Conservation (phyloP, 1,284 basidiomycete species). For the Ustilago hordei region DNA sequence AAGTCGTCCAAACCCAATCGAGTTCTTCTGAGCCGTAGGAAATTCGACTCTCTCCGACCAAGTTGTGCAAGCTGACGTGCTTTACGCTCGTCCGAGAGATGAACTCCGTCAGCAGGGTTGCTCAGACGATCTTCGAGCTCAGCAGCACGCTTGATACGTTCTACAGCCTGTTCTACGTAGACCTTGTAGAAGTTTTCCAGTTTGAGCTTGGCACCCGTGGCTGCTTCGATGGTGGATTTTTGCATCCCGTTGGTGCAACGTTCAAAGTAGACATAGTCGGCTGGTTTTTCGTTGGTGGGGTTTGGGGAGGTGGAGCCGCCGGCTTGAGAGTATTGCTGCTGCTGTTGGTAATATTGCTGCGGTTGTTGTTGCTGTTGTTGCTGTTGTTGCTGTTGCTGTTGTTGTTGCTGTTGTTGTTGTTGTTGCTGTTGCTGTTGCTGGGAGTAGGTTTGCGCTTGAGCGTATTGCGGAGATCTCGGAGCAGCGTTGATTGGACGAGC, state of each 20-base stretch:
- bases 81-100: conserved; percentile 80
- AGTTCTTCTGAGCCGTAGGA: conserved; percentile 88
- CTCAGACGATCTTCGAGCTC: conserved; percentile 87
- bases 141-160: conserved; percentile 88
- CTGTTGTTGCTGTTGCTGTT: conserved; percentile 26
- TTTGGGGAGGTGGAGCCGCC: conserved; percentile 43
- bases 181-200: conserved; percentile 98
- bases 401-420: conserved; percentile 1
- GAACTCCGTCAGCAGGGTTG: conserved; percentile 59
- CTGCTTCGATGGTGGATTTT: conserved; percentile 87
- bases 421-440: conserved; percentile 31
- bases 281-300: conserved; percentile 70
- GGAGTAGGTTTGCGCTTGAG: conserved; percentile 41
- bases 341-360: conserved; percentile 37
- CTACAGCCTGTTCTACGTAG: conserved; percentile 89
- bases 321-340: conserved; percentile 30
- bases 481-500: conserved; percentile 38
- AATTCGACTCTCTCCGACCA: conserved; percentile 82
- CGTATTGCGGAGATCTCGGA: conserved; percentile 40
- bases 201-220: conserved; percentile 95
- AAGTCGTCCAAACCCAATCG: conserved; percentile 94
- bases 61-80: conserved; percentile 90
- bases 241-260: conserved; percentile 85
- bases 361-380: conserved; percentile 35
- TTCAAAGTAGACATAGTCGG: conserved; percentile 95